Evolutionary conservation across 1,284 basidiomycete species (phyloP).

Genomic region (Neonothopanus nambi): DNA sequence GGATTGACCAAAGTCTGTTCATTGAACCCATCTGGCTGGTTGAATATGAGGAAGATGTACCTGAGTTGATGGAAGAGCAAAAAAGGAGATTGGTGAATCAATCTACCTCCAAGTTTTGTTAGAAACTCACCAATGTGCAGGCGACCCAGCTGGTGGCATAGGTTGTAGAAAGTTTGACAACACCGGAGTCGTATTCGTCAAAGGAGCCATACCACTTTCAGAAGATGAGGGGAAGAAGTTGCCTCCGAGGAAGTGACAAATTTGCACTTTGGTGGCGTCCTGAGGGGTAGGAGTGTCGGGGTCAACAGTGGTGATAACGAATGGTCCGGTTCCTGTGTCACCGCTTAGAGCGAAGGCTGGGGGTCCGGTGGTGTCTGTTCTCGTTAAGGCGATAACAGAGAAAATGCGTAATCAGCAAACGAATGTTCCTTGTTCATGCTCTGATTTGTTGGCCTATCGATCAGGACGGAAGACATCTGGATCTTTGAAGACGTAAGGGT

Average conservation of each 20-base stretch:
- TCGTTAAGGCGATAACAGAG: background rate
- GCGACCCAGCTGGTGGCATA: conserved; percentile 51
- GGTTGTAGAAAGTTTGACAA: conserved; percentile 49
- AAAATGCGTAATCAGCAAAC: background rate
- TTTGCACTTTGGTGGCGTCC: conserved; percentile 42
- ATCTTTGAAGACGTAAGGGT: conserved; percentile 24
- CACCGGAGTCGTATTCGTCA: conserved; percentile 45
- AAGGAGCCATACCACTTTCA: conserved; percentile 13
- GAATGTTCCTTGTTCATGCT: conserved; percentile 26
- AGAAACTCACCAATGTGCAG: conserved; percentile 45
- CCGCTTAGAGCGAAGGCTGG: conserved; percentile 40
- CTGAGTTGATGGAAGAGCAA: conserved; percentile 25
- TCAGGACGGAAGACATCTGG: conserved; percentile 27
- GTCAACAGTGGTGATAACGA: conserved; percentile 49
- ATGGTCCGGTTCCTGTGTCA: conserved; percentile 33
- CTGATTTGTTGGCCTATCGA: conserved; percentile 28
- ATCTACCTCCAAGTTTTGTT: conserved; percentile 15
- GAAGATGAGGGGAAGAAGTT: conserved; percentile 33
- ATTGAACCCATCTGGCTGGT: conserved; percentile 43
- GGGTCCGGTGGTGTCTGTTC: conserved; percentile 42
- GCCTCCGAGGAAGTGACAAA: conserved; percentile 54
- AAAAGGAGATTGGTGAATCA: conserved; percentile 5
- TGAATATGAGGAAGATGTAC: conserved; percentile 48
- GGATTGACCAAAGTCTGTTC: conserved; percentile 43
- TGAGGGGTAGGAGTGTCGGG: conserved; percentile 55